Conservation (phyloP, 306 rosid genomes). For the Echinosophora koreensis region DNA sequence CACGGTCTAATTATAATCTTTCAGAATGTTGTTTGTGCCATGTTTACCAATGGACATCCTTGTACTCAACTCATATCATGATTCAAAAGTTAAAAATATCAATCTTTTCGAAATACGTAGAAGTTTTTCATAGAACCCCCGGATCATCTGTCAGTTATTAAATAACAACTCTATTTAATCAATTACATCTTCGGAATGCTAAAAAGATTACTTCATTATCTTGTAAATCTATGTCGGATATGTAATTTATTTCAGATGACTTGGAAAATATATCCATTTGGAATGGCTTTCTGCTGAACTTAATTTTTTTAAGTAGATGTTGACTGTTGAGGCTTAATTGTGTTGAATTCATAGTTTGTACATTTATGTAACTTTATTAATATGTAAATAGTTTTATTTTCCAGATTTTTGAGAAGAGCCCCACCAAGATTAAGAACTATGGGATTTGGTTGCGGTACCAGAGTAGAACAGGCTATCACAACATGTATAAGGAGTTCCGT, state of each 20-base stretch:
- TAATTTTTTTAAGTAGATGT: not conserved
- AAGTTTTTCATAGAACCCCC: too few relatives aligned
- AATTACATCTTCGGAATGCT: too few relatives aligned
- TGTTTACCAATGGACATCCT: not conserved
- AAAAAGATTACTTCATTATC: too few relatives aligned
- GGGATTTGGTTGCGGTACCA: constrained; percentile 93
- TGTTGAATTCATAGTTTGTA: not conserved
- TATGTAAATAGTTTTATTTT: not conserved
- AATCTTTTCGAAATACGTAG: too few relatives aligned
- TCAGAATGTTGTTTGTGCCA: not conserved
- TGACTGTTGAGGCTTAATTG: not conserved
- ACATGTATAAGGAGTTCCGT: constrained; percentile 93
- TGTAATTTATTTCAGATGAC: not conserved
- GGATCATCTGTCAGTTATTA: too few relatives aligned
- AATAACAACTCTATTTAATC: too few relatives aligned
- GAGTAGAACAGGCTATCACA: constrained; percentile 93
- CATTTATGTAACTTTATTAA: not conserved
- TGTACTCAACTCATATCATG: too few relatives aligned
- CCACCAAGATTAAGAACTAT: constrained; percentile 82
- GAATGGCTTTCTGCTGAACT: not conserved
- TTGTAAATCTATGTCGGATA: not conserved
- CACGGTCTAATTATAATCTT: not conserved
- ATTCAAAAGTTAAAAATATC: too few relatives aligned
- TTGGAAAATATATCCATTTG: not conserved
- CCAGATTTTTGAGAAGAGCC: constrained; percentile 92